A percentile compares a stretch with the other conserved stretches of the same genome.
Evolutionary conservation across 768 basidiomycete species (phyloP).

Genomic region (Pisolithus tinctorius): DNA sequence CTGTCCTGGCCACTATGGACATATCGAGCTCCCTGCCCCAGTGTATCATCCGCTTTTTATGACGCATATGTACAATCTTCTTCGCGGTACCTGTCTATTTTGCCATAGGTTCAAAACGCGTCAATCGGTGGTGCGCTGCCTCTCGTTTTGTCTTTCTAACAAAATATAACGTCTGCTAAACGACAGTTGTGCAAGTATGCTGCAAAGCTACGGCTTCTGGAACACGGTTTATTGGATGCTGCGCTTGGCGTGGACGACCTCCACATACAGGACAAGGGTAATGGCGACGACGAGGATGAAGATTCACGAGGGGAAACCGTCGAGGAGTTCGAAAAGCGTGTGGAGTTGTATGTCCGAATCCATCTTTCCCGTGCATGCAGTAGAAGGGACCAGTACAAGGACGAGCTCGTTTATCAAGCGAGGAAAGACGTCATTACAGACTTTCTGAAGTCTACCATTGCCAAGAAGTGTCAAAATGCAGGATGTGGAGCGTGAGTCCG

Average conservation of each 20-base stretch:
- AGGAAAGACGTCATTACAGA: constrained; percentile 78
- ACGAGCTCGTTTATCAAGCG: constrained; percentile 78
- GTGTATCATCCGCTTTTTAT: constrained; percentile 97
- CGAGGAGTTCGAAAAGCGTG: constrained; percentile 53
- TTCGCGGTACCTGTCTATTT: constrained; percentile 86
- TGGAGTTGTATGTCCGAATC: constrained; percentile 63
- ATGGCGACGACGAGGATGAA: constrained; percentile 29
- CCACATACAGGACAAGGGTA: constrained; percentile 33
- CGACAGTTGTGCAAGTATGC: constrained; percentile 72
- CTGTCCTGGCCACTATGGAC: constrained; percentile 97
- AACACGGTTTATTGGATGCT: constrained; percentile 81
- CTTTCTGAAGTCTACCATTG: constrained; percentile 63
- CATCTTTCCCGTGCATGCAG: constrained; percentile 36
- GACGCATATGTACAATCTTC: constrained; percentile 78
- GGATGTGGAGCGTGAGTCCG: constrained; percentile 76
- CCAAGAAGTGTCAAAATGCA: constrained; percentile 69
- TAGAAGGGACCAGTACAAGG: constrained; percentile 83
- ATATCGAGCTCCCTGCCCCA: constrained; percentile 92
- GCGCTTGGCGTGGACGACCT: constrained; percentile 73
- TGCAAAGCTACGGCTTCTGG: constrained; percentile 82
- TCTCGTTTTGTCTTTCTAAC: constrained; percentile 8
- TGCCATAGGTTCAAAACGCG: constrained; percentile 89
- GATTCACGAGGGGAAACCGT: constrained; percentile 49
- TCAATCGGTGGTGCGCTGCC: constrained; percentile 53
- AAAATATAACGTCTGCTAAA: constrained; percentile 2